phyloP scores from a whole-genome alignment of 768 basidiomycete species.

The Boletus edulis region DNA sequence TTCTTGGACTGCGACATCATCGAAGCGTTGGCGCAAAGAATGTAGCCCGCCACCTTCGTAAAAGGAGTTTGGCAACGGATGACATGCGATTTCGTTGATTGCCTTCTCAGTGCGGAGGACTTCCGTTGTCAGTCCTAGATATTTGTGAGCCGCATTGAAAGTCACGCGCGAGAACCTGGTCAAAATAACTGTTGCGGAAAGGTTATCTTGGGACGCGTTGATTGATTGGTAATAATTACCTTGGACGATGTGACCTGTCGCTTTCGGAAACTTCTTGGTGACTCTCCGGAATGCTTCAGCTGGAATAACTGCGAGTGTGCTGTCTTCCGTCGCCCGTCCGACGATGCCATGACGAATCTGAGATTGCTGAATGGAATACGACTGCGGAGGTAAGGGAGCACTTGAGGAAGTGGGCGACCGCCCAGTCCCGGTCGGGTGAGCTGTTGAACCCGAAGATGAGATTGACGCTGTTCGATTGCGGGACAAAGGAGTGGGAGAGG shows the following conservation, averaged over 20 bases:
- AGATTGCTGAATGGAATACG: slow-evolving; percentile 22
- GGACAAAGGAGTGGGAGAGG: slow-evolving; percentile 27
- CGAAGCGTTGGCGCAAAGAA: slow-evolving; percentile 88
- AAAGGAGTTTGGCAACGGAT: slow-evolving; percentile 88
- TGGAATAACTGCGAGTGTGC: slow-evolving; percentile 97
- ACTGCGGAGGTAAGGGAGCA: slow-evolving; percentile 21
- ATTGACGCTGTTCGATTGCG: slow-evolving; percentile 52
- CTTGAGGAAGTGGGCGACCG: slow-evolving; percentile 12
- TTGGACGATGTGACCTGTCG: slow-evolving; percentile 94
- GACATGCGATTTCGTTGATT: slow-evolving; percentile 95
- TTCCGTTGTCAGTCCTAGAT: slow-evolving; percentile 92
- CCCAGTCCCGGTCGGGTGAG: slow-evolving; percentile 42
- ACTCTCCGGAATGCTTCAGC: slow-evolving; percentile 94
- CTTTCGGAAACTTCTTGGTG: slow-evolving; percentile 96
- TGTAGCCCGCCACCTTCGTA: slow-evolving; percentile 92
- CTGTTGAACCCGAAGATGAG: slow-evolving; percentile 69
- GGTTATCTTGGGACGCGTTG: slow-evolving; percentile 11
- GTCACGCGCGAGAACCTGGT: slow-evolving; percentile 97
- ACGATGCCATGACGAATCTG: slow-evolving; percentile 69
- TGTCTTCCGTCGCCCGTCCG: slow-evolving; percentile 91
- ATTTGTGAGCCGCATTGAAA: slow-evolving; percentile 95
- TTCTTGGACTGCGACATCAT: slow-evolving; percentile 44
- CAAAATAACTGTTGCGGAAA: slow-evolving; percentile 67
- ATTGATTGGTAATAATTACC: slow-evolving; percentile 41
- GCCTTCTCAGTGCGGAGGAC: slow-evolving; percentile 95